Evolutionary conservation across 2,329 filamentous ascomycete genomes (phyloP).

Genomic region (Hypoxylon sp.): DNA sequence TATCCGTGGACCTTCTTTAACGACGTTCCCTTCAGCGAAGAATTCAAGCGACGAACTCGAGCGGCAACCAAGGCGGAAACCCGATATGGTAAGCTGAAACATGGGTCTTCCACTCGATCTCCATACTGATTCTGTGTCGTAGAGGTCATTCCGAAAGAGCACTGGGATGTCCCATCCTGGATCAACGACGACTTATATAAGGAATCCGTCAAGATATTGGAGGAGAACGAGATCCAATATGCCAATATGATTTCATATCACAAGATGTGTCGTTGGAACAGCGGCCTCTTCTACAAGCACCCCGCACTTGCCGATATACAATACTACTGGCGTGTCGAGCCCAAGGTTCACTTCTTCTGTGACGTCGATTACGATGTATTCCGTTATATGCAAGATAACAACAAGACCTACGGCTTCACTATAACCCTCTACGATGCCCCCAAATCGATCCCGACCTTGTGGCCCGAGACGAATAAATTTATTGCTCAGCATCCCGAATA

Average conservation of each 20-base stretch:
- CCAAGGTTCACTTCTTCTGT: slow-evolving; percentile 99
- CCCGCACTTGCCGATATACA: slow-evolving; percentile 84
- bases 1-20: slow-evolving; percentile 99
- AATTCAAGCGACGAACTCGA: slow-evolving; percentile 88
- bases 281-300: slow-evolving; percentile 97
- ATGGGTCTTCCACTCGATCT: slow-evolving; percentile 9
- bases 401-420: slow-evolving; percentile 99
- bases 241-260: slow-evolving; percentile 92
- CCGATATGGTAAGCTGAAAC: slow-evolving; percentile 75
- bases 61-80: slow-evolving; percentile 91
- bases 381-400: slow-evolving; percentile 96
- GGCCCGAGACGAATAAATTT: slow-evolving; percentile 97
- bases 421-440: slow-evolving; percentile 97
- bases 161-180: slow-evolving; percentile 94
- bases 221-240: slow-evolving; percentile 91
- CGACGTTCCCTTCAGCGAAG: slow-evolving; percentile 90
- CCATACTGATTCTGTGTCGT: slow-evolving; percentile 51
- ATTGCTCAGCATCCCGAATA: slow-evolving; percentile 86
- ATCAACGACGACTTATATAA: slow-evolving; percentile 89
- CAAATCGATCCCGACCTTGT: slow-evolving; percentile 86
- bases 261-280: slow-evolving; percentile 99
- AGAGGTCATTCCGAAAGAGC: slow-evolving; percentile 93
- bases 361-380: slow-evolving; percentile 99
- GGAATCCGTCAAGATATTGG: slow-evolving; percentile 86
- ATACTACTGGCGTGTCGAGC: slow-evolving; percentile 99